Evolutionary conservation across 148 eudicot genomes (phyloP), one percentile per base, ranked within the genome.

Genomic region (Cornus controversa): DNA sequence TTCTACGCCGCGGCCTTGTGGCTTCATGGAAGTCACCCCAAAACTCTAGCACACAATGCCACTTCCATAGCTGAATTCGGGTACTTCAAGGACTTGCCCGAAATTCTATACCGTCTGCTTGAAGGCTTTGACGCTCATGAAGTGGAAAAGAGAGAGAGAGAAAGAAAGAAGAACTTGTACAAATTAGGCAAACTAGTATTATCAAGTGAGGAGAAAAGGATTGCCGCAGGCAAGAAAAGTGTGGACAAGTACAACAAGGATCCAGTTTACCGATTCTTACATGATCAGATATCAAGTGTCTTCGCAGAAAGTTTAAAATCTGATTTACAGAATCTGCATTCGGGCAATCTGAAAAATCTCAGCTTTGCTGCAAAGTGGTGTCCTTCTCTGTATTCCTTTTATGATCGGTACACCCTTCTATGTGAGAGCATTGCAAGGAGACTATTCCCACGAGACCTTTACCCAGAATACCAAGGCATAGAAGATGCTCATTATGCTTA

Each of bases 31-130:
- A 47, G 50, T 0, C 79, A 76, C 47, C 79, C 66, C 14, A 76
- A 76, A 76, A 76, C 72, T 18, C 23, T 76, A 26, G 79, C 79
- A 6, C 31, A 42, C 22, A 76, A 76, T 28, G 66, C 40, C 29
- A 18, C 13, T 13, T 27, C 78, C 1, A 6, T 75, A 6, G 70
- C 40, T 7, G 70, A 75, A 25, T 76, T 76, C 1, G 79, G 79
- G 20, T 76, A 67, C 27, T 76, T 76, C 70, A 76, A 76, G 70
- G 79, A 76, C 65, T 31, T 76, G 72, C 64, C 53, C 1, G 72
- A 67, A 42, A 66, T 75, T 65, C 78, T 75, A 25, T 75, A 75
- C 24, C 54, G 78, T 36, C 60, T 75, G 60, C 78, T 75, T 66
- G 78, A 75, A 65, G 78, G 78, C 34, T 58, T 70, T 45, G 71